Evolutionary conservation across 352 stramenopile species (phyloP).

Genomic region (Blastocystis sp.): DNA sequence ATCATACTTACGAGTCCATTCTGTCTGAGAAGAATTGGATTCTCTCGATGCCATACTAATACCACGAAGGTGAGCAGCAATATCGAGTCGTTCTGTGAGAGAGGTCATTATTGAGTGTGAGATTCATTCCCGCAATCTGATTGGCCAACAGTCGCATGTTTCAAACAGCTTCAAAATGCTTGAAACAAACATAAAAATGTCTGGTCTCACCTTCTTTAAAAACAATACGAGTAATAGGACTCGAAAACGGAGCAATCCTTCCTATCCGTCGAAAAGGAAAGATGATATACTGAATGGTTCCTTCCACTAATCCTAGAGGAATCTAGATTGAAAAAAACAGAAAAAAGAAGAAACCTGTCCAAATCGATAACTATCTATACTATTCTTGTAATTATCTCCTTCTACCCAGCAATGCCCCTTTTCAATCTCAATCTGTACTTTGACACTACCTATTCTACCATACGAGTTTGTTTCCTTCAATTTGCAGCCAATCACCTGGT

Average conservation of each 20-base stretch:
- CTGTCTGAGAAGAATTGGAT: background rate
- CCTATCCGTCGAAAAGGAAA: conserved; percentile 11
- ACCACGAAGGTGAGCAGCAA: background rate
- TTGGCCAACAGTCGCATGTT: background rate
- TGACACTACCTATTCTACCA: background rate
- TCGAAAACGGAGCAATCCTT: background rate
- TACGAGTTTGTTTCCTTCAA: conserved; percentile 46
- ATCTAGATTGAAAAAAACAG: background rate
- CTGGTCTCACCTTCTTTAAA: conserved; percentile 7
- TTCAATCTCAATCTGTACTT: conserved; percentile 24
- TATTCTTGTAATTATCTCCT: conserved; percentile 32
- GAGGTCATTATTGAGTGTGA: background rate
- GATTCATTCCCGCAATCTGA: background rate
- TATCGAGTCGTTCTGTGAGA: background rate
- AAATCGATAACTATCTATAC: conserved; percentile 54
- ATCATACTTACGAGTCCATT: conserved; percentile 20
- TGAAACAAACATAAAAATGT: conserved; percentile 21
- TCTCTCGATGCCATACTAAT: background rate
- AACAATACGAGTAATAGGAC: conserved; percentile 29
- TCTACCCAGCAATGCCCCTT: conserved; percentile 47
- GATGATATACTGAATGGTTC: background rate
- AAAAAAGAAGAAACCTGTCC: background rate
- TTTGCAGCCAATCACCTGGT: conserved; percentile 34
- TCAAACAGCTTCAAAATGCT: too few relatives aligned
- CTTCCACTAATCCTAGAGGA: conserved; percentile 31